These are phyloP conservation scores for Blastobotrys chiropterorum DNA, from an alignment of 805 yeast species.

Conservation along the genomic window DNA sequence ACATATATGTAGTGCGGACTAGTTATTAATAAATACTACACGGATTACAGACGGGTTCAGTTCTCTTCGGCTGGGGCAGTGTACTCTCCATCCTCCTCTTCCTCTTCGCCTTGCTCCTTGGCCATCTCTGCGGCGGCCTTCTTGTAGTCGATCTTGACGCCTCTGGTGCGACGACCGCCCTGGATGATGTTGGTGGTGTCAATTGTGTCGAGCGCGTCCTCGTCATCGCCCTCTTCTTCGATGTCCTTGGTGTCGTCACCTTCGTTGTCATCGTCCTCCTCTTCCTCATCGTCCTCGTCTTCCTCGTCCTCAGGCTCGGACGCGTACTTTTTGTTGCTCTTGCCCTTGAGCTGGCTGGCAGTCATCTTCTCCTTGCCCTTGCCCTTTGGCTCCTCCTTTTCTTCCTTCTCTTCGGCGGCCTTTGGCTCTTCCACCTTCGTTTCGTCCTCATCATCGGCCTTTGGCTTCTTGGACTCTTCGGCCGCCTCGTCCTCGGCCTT, in stretches of 20 bases:
- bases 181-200: constrained; percentile 78
- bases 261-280: constrained; percentile 37
- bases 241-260: constrained; percentile 38
- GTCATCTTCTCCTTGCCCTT: constrained; percentile 3
- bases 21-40: neutral
- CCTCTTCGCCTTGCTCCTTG: constrained; percentile 41
- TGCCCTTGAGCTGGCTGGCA: neutral
- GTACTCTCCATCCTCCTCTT: constrained; percentile 46
- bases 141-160: constrained; percentile 77
- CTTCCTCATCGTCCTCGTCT: constrained; percentile 31
- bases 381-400: constrained; percentile 4
- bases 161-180: constrained; percentile 84
- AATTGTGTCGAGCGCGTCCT: constrained; percentile 73
- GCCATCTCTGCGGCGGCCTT: constrained; percentile 72
- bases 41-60: neutral
- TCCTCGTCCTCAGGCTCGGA: constrained; percentile 48
- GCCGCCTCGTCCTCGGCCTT: constrained; percentile 19
- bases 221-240: constrained; percentile 59
- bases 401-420: constrained; percentile 12
- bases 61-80: constrained; percentile 27
- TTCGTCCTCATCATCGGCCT: constrained; percentile 9
- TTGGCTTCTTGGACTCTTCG: constrained; percentile 11
- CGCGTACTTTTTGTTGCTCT: constrained; percentile 16
- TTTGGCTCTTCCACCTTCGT: constrained; percentile 1
- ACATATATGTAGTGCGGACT: too few species aligned